These are phyloP conservation scores for Blastobotrys arbuscula DNA, from an alignment of 1,139 yeast genomes.

Conservation along the genomic window DNA sequence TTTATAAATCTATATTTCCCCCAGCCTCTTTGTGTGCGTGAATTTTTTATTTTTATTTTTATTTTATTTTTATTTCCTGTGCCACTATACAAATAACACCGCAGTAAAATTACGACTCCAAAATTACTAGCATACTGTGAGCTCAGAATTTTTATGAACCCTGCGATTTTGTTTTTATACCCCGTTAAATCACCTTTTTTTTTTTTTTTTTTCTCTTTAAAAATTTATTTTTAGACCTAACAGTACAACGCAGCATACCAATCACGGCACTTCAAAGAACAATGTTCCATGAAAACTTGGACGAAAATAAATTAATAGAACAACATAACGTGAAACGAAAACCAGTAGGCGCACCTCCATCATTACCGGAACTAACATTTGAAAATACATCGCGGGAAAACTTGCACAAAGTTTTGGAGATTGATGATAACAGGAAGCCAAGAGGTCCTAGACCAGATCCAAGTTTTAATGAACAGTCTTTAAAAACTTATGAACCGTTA, in stretches of 20 bases:
- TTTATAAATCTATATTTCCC: too few species aligned
- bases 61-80: too few species aligned
- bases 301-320: neutral
- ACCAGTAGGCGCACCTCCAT: constrained; percentile 17
- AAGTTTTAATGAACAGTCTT: neutral
- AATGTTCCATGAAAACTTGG: constrained; percentile 15
- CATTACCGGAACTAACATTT: constrained; percentile 13
- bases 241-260: neutral
- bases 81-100: too few species aligned
- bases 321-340: constrained; percentile 13
- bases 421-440: constrained; percentile 7
- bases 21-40: too few species aligned
- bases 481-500: neutral
- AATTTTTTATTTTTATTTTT: too few species aligned
- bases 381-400: constrained; percentile 8
- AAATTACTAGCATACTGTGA: too few species aligned
- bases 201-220: neutral
- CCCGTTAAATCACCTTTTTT: neutral
- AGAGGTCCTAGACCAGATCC: constrained; percentile 11
- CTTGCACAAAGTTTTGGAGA: constrained; percentile 2
- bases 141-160: neutral
- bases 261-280: too few species aligned
- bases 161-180: neutral
- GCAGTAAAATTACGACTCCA: too few species aligned
- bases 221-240: neutral